Evolutionary conservation across 2,329 filamentous ascomycete genomes (phyloP).

Genomic region (Cadophora gregata): DNA sequence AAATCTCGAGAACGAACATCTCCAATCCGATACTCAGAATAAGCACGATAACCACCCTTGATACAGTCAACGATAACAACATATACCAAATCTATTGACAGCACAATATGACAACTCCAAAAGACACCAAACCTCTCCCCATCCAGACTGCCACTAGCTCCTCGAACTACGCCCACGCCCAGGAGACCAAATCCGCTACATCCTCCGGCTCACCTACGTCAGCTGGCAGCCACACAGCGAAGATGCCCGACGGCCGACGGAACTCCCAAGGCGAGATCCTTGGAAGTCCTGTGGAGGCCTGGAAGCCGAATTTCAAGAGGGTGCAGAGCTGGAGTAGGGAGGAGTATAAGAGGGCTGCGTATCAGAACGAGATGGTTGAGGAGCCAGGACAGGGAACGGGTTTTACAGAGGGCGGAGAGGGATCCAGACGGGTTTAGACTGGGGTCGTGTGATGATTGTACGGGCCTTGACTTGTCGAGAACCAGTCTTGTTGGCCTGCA

Average conservation of each 20-base stretch:
- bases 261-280: constrained; percentile 38
- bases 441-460: neutral
- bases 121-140: neutral
- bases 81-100: neutral
- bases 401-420: constrained; percentile 30
- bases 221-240: neutral
- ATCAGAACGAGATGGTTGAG: constrained; percentile 27
- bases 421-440: constrained; percentile 9
- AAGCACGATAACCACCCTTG: neutral
- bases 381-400: constrained; percentile 24
- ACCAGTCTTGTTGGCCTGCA: neutral
- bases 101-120: constrained; percentile 9
- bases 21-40: neutral
- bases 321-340: constrained; percentile 40
- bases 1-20: neutral
- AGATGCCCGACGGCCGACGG: constrained; percentile 36
- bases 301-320: constrained; percentile 37
- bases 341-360: constrained; percentile 39
- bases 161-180: constrained; percentile 12
- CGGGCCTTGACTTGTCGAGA: neutral
- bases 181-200: neutral
- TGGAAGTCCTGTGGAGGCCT: constrained; percentile 33
- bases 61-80: neutral
- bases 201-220: neutral
- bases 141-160: constrained; percentile 5